A percentile compares a stretch with the other conserved stretches of the same genome.
These are phyloP conservation scores for Fusarium anguioides DNA, from an alignment of 2,329 filamentous ascomycete genomes.

Conservation along the genomic window DNA sequence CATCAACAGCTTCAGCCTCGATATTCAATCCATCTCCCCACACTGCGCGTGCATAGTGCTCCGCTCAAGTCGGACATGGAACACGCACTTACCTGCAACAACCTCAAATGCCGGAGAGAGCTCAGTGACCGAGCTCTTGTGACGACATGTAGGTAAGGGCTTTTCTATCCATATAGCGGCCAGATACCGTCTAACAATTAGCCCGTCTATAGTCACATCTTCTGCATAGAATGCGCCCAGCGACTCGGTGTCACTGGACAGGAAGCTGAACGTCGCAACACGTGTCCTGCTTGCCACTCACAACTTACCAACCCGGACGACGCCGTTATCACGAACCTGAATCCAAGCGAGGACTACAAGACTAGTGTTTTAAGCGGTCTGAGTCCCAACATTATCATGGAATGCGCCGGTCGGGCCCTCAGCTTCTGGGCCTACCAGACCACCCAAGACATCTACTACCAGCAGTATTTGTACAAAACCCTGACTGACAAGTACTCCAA, in stretches of 20 bases:
- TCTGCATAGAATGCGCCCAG: conserved; percentile 81
- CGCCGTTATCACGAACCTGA: conserved; percentile 76
- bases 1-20: not conserved
- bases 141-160: conserved; percentile 82
- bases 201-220: conserved; percentile 79
- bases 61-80: conserved; percentile 67
- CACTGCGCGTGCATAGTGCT: not conserved
- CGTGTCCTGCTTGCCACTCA: conserved; percentile 81
- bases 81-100: conserved; percentile 80
- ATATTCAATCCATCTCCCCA: not conserved
- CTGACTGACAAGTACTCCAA: conserved; percentile 77
- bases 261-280: conserved; percentile 50
- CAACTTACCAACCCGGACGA: conserved; percentile 78
- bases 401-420: conserved; percentile 82
- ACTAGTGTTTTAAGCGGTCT: conserved; percentile 86
- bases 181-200: not conserved
- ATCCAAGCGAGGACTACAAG: conserved; percentile 89
- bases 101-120: conserved; percentile 77
- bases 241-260: conserved; percentile 67
- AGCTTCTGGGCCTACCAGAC: conserved; percentile 90
- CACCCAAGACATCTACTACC: conserved; percentile 83
- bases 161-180: not conserved
- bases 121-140: conserved; percentile 80
- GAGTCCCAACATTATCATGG: conserved; percentile 83
- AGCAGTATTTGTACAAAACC: conserved; percentile 78